Evolutionary conservation across 2,329 filamentous ascomycete species (phyloP).

Genomic region (Cladosporium sp.): DNA sequence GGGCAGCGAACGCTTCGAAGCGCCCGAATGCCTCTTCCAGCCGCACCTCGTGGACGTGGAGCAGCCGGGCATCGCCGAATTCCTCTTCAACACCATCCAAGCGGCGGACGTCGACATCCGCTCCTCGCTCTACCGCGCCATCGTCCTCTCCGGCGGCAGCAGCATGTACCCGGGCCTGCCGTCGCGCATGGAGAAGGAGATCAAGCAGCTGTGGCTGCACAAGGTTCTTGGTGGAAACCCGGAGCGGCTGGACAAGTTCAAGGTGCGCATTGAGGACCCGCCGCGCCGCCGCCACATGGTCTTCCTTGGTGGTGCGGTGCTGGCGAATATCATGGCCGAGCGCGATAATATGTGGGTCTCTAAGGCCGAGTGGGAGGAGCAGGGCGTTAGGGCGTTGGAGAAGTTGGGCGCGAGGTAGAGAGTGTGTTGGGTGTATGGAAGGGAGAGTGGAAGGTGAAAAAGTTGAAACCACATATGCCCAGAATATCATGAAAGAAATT

Average conservation of each 20-base stretch:
- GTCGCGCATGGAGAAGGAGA: constrained; percentile 91
- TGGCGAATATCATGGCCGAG: constrained; percentile 98
- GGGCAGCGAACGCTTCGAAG: constrained; percentile 95
- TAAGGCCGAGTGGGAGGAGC: constrained; percentile 95
- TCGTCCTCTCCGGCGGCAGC: constrained; percentile 92
- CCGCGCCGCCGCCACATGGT: constrained; percentile 97
- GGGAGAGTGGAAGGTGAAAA: too few species aligned
- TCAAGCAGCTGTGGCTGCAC: constrained; percentile 98
- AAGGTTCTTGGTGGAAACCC: constrained; percentile 86
- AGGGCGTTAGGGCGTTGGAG: constrained; percentile 77
- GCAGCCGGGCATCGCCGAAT: constrained; percentile 92
- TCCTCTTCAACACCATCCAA: constrained; percentile 99
- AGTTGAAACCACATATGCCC: too few species aligned
- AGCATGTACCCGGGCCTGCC: constrained; percentile 99
- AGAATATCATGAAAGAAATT: too few species aligned
- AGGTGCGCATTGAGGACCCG: constrained; percentile 97
- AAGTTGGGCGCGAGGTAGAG: constrained; percentile 81
- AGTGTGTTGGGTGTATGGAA: neutral
- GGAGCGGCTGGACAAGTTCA: constrained; percentile 94
- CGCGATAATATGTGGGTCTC: constrained; percentile 99
- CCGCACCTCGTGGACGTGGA: constrained; percentile 97
- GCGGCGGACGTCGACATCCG: constrained; percentile 92
- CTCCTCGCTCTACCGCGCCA: constrained; percentile 91
- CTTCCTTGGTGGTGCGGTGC: constrained; percentile 93
- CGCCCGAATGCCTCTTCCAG: constrained; percentile 97